Evolutionary conservation across 257 asterid genomes (phyloP), one percentile per base, ranked within the genome.

Genomic region (Solanum appendiculatum): DNA sequence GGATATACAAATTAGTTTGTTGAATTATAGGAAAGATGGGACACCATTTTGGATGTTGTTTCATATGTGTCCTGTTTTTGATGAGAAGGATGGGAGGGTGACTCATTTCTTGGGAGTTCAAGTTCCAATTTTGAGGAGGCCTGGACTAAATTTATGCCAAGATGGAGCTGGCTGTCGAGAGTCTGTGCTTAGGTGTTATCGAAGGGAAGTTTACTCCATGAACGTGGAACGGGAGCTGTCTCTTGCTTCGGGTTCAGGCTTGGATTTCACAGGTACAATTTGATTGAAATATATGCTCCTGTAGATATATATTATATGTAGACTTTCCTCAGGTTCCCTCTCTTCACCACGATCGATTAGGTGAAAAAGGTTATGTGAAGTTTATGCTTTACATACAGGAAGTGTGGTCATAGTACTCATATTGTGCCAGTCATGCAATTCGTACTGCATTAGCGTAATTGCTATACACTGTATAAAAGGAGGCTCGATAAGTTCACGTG

Each of bases 11-110:
- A 86, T 92, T 34, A 94, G 89, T 87, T 68, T 97, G 92, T 89
- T 95, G 94, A 97, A 96, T 91, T 97, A 97, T 87, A 93, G 94
- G 92, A 97, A 96, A 89, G 96, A 97, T 46, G 99, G 99, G 89
- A 94, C 93, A 16, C 98, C 99, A 15, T 94, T 97, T 91, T 95
- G 99, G 99, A 92, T 96, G 95, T 88, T 97, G 91, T 94, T 97
- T 88, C 94, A 91, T 74, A 86, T 96, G 96, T 95, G 95, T 89
- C 99, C 99, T 84, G 95, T 97, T 92, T 95, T 93, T 39, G 86
- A 93, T 84, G 90, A 91, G 63, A 78, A 78, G 91, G 98, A 97
- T 86, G 98, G 97, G 42, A 93, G 93, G 89, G 94, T 92, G 88
- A 86, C 89, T 85, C 92, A 91, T 88, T 91, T 92, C 87, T 48